Conservation (phyloP, 257 asterid genomes). For the Salvia splendens region DNA sequence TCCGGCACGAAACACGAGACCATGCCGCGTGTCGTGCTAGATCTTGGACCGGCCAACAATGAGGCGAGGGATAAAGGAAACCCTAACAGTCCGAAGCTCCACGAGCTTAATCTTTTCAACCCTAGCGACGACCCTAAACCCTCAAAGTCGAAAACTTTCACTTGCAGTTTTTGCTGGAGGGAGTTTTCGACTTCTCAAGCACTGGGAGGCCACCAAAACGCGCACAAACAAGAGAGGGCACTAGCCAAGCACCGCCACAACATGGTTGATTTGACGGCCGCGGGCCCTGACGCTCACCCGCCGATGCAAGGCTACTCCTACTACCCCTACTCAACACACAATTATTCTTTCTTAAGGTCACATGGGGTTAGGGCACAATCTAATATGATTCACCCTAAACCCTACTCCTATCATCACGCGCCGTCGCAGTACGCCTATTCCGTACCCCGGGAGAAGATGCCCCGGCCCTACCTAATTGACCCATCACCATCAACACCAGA, state of each 20-base stretch:
- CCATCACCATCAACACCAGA: slow-evolving; percentile 20
- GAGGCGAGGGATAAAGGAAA: slow-evolving; percentile 23
- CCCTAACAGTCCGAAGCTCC: slow-evolving; percentile 32
- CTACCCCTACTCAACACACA: slow-evolving; percentile 36
- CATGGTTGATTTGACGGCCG: slow-evolving; percentile 35
- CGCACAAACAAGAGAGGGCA: slow-evolving; percentile 72
- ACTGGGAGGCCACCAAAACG: slow-evolving; percentile 79
- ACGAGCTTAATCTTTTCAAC: slow-evolving; percentile 49
- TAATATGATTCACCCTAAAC: slow-evolving; percentile 40
- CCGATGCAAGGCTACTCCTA: slow-evolving; percentile 38
- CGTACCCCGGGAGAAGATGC: slow-evolving; percentile 30
- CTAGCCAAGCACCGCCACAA: slow-evolving; percentile 56
- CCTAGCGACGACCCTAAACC: slow-evolving; percentile 24
- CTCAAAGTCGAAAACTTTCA: slow-evolving; percentile 42
- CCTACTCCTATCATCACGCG: slow-evolving; percentile 39
- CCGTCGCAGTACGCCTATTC: slow-evolving; percentile 23
- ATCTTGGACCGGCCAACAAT: slow-evolving; percentile 40
- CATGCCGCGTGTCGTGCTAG: slow-evolving; percentile 31
- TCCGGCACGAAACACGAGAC: slow-evolving; percentile 21
- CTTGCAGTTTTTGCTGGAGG: slow-evolving; percentile 63
- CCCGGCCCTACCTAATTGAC: slow-evolving; percentile 31
- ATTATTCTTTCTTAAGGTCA: slow-evolving; percentile 23
- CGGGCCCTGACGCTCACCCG: slow-evolving; percentile 18
- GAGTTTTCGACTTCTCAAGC: slow-evolving; percentile 77
- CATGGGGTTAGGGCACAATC: slow-evolving; percentile 51